Base-by-base conservation (phyloP, 2,329 filamentous ascomycete genomes). In the Diaporthe vexans region DNA sequence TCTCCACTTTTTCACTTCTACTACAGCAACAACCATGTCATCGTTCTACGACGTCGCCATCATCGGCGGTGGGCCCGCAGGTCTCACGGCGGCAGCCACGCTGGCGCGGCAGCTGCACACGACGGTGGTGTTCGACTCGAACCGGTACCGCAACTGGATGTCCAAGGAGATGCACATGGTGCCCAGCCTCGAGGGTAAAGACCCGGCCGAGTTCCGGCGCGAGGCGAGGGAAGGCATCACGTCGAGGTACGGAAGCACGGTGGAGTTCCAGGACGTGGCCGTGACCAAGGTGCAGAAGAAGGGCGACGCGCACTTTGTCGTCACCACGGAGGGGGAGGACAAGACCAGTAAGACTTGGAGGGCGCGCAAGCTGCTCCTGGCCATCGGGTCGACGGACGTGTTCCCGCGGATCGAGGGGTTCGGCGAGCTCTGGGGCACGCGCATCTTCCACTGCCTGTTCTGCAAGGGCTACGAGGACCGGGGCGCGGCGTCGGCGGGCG, bases 391-490 rank as follows among this genome's bases (percentile, higher is more conserved):
- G 0, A 79, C 78, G 21, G 90, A 92, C 76, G 76, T 88, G 0
- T 78, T 87, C 40, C 87, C 87, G 0, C 82, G 86, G 15, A 86
- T 91, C 4, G 78, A 83, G 1, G 90, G 90, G 0, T 92, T 89
- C 76, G 82, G 76, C 0, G 86, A 90, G 54, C 87, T 87, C 72
- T 92, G 89, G 89, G 87, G 83, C 8, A 57, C 67, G 61, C 57
- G 48, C 43, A 87, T 85, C 58, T 91, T 89, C 76, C 89, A 91
- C 77, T 92, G 90, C 76, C 84, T 91, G 0, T 91, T 88, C 77
- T 92, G 89, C 79, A 85, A 91, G 76, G 90, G 90, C 13, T 92
- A 85, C 79, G 90, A 92, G 76, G 87, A 91, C 68, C 83, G 86
- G 10, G 88, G 87, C 3, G 78, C 81, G 3, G 77, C 81, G 0